A percentile compares a stretch with the other conserved stretches of the same genome.
These are phyloP conservation scores for Adansonia grandidieri DNA, from an alignment of 441 rosid species.

Conservation along the genomic window DNA sequence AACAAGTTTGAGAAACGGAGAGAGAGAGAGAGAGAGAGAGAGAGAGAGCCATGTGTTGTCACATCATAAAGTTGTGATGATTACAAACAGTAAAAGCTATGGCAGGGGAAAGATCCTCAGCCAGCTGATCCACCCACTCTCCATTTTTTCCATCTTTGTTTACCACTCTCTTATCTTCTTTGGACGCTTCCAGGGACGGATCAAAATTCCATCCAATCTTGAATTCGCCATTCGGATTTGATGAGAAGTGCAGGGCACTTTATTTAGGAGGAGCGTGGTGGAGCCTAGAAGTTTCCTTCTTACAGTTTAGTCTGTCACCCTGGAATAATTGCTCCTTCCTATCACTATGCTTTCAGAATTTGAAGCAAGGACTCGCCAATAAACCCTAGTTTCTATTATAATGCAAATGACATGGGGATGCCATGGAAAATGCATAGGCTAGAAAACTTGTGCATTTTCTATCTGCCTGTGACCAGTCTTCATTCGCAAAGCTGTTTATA, in stretches of 20 bases:
- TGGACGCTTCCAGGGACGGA: background rate
- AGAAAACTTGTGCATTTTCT: background rate
- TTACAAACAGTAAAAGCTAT: slow-evolving; percentile 37
- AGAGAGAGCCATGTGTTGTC: slow-evolving; percentile 48
- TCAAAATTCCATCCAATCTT: too few relatives aligned
- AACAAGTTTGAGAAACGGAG: slow-evolving; percentile 25
- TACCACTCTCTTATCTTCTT: background rate
- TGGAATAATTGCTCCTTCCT: slow-evolving; percentile 30
- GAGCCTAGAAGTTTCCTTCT: background rate
- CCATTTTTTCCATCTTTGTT: background rate
- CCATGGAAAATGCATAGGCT: background rate
- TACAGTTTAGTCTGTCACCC: slow-evolving; percentile 6
- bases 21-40: slow-evolving; percentile 38
- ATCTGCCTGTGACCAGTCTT: background rate
- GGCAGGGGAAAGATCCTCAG: slow-evolving; percentile 24
- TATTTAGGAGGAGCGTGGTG: background rate
- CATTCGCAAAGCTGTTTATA: slow-evolving; percentile 23
- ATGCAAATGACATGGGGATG: background rate
- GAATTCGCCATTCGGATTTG: background rate
- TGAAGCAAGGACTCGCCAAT: slow-evolving; percentile 15
- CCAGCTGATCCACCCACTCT: slow-evolving; percentile 3
- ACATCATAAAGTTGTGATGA: slow-evolving; percentile 58
- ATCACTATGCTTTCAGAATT: background rate
- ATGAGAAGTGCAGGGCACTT: background rate
- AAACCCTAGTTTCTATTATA: slow-evolving; percentile 17